A percentile compares a stretch with the other conserved stretches of the same genome.
phyloP scores from a whole-genome alignment of 176 grass and related monocot species.

The Triticum monococcum region DNA sequence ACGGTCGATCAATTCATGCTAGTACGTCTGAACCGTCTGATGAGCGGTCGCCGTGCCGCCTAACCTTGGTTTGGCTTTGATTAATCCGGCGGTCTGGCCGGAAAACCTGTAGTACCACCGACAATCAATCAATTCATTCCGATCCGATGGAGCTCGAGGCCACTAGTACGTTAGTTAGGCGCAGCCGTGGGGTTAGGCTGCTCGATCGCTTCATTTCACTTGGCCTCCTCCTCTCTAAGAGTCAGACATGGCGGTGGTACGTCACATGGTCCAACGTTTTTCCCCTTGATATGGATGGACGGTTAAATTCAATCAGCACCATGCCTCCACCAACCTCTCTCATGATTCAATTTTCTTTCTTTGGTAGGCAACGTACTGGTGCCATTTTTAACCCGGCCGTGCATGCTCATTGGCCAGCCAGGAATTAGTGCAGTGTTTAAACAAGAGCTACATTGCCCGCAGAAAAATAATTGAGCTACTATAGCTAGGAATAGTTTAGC shows the following conservation, averaged over 20 bases:
- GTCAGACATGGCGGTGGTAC: not conserved
- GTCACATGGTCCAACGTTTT: not conserved
- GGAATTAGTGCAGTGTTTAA: too few relatives aligned
- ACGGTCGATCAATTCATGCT: too few relatives aligned
- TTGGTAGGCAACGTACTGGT: too few relatives aligned
- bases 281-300: not conserved
- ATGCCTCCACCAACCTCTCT: not conserved
- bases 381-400: too few relatives aligned
- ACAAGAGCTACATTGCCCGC: too few relatives aligned
- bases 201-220: too few relatives aligned
- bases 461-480: not conserved
- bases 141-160: not conserved
- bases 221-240: too few relatives aligned
- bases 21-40: not conserved
- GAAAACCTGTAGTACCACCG: not conserved
- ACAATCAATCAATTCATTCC: not conserved
- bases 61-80: not conserved
- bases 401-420: too few relatives aligned
- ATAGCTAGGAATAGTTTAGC: not conserved
- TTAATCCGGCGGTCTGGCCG: not conserved
- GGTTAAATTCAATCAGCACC: not conserved
- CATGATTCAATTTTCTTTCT: too few relatives aligned
- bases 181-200: not conserved
- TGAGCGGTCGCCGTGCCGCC: not conserved
- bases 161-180: not conserved